Percentiles rank a stretch among this genome's conserved stretches.
These are phyloP conservation scores for Eimeria acervulina DNA, from an alignment of 169 alveolate species.

Conservation along the genomic window DNA sequence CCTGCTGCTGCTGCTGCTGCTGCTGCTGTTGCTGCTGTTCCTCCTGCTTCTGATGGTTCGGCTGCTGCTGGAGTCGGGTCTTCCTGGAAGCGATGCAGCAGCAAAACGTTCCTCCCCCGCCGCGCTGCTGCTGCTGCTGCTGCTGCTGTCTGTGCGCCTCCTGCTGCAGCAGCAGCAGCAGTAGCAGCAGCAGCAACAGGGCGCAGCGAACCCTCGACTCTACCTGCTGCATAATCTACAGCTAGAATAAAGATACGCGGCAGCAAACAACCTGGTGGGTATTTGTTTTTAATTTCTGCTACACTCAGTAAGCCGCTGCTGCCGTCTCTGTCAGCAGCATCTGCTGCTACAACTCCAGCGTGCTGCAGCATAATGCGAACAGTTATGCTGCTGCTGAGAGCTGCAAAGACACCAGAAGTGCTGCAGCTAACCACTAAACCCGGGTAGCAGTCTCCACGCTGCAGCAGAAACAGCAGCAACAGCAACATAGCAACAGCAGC, in stretches of 20 bases:
- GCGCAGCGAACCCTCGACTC: conserved; percentile 56
- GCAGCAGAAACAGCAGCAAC: too few relatives aligned
- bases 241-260: neutral
- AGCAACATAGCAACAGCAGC: too few relatives aligned
- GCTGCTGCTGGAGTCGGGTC: neutral
- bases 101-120: neutral
- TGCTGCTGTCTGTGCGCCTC: neutral
- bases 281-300: too few relatives aligned
- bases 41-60: neutral
- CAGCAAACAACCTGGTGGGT: too few relatives aligned
- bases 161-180: neutral
- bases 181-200: conserved; percentile 5
- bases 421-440: neutral
- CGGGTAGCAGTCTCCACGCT: too few relatives aligned
- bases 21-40: neutral
- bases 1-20: neutral
- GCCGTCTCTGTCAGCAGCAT: neutral
- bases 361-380: too few relatives aligned
- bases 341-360: neutral
- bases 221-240: neutral
- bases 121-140: conserved; percentile 14
- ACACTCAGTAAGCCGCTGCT: too few relatives aligned
- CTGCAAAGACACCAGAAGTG: neutral
- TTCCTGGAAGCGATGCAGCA: neutral
- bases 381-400: neutral